A percentile compares a stretch with the other conserved stretches of the same genome.
These are phyloP conservation scores for Rhizoctonia solani DNA, from an alignment of 1,284 basidiomycete genomes.

Conservation along the genomic window DNA sequence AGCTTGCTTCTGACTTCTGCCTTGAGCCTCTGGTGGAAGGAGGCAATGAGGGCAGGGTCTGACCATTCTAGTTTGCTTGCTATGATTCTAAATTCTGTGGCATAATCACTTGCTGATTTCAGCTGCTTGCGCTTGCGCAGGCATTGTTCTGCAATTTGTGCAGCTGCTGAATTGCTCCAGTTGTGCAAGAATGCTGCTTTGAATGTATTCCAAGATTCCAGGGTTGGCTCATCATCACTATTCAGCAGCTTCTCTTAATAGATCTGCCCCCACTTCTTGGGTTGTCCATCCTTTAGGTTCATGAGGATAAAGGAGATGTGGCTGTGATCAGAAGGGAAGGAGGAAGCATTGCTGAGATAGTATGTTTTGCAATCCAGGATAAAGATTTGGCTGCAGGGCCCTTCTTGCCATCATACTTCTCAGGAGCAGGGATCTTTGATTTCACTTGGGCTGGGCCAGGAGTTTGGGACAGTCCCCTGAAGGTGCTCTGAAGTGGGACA, in stretches of 20 bases:
- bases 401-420: not conserved
- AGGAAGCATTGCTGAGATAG: not conserved
- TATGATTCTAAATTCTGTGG: too few relatives aligned
- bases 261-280: not conserved
- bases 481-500: too few relatives aligned
- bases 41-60: too few relatives aligned
- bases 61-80: too few relatives aligned
- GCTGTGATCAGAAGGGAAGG: not conserved
- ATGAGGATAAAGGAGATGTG: not conserved
- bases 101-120: too few relatives aligned
- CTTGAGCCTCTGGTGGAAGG: too few relatives aligned
- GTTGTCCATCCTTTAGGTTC: not conserved
- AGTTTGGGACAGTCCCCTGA: too few relatives aligned
- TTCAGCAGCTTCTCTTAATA: not conserved
- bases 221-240: not conserved
- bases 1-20: too few relatives aligned
- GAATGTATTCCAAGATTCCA: not conserved
- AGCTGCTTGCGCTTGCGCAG: too few relatives aligned
- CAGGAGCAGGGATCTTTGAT: not conserved
- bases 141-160: too few relatives aligned
- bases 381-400: not conserved
- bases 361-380: not conserved
- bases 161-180: too few relatives aligned
- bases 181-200: too few relatives aligned
- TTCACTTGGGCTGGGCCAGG: not conserved